Evolutionary conservation across 176 grass and related monocot species (phyloP), one percentile per base, ranked within the genome.

Genomic region (Avena eriantha): DNA sequence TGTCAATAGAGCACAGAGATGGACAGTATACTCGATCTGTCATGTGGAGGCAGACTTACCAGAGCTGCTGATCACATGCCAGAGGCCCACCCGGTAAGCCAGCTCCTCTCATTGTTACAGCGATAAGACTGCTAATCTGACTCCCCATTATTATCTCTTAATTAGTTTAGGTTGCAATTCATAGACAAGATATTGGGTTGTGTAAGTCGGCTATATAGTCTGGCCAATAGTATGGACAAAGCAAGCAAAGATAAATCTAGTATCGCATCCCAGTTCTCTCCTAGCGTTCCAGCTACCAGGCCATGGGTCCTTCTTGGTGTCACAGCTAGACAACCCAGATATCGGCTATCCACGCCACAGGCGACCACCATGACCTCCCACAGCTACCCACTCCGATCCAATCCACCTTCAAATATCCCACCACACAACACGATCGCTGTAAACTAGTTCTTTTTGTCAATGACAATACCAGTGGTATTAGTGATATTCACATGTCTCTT

Each of bases 111-210:
- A 35, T 29, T 67, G 64, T 31, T 67, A 67, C 64, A 12, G 15
- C 31, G 73, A 19, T 50, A 76, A 76, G 47, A 76, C 73, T 17
- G 15, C 73, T 76, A 47, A 76, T 33, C 16, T 76, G 49, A 76
- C 49, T 53, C 73, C 48, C 72, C 8, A 10, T 53, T 76, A 31
- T 76, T 76, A 31, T 76, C 47, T 53, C 73, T 76, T 53, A 51
- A 53, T 53, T 76, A 76, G 48, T 9, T 76, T 76, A 53, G 47
- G 24, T 53, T 76, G 15, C 48, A 53, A 53, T 33, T 53, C 24
- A 33, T 76, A 53, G 73, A 24, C 24, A 76, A 76, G 73, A 53
- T 76, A 73, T 73, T 73, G 43, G 69, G 36, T 73, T 73, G 73
- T 53, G 48, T 76, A 75, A 75, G 72, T 49, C 48, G 22, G 46